Percentiles rank a stretch among this genome's conserved stretches.
Conservation (phyloP, 2,329 filamentous ascomycete genomes). For the Amauroascus verrucosus region DNA sequence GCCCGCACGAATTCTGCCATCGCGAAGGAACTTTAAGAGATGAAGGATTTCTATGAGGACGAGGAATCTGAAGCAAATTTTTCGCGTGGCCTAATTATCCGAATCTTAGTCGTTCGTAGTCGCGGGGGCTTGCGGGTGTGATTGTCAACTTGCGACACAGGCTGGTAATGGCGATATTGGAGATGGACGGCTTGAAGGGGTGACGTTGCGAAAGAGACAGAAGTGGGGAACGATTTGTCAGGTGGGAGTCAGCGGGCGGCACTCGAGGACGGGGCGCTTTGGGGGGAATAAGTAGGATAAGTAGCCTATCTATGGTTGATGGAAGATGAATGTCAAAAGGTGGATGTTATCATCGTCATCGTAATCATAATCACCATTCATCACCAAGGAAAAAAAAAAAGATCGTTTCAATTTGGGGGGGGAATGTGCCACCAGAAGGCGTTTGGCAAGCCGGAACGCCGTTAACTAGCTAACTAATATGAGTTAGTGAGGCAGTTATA, state of each 20-base stretch:
- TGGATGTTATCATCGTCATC: too few species aligned
- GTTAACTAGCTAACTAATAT: too few species aligned
- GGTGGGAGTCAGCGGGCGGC: background rate
- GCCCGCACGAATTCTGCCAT: slow-evolving; percentile 99
- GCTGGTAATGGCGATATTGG: background rate
- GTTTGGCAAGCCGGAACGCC: background rate
- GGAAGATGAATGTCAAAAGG: background rate
- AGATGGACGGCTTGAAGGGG: background rate
- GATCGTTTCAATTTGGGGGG: background rate
- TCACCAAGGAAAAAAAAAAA: background rate
- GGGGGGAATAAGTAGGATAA: background rate
- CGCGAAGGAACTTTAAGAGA: background rate
- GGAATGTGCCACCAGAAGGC: background rate
- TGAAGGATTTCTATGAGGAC: background rate
- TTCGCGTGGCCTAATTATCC: too few species aligned
- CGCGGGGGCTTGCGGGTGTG: too few species aligned
- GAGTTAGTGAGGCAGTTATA: too few species aligned
- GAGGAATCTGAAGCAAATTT: too few species aligned
- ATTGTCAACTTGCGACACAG: background rate
- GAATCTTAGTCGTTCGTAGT: too few species aligned
- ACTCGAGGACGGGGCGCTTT: background rate
- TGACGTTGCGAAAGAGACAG: slow-evolving; percentile 4
- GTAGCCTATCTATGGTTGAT: background rate
- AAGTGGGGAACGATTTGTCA: slow-evolving; percentile 6
- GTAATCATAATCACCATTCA: too few species aligned